Conservation (phyloP, 768 basidiomycete genomes). For the Suillus ampliporus region DNA sequence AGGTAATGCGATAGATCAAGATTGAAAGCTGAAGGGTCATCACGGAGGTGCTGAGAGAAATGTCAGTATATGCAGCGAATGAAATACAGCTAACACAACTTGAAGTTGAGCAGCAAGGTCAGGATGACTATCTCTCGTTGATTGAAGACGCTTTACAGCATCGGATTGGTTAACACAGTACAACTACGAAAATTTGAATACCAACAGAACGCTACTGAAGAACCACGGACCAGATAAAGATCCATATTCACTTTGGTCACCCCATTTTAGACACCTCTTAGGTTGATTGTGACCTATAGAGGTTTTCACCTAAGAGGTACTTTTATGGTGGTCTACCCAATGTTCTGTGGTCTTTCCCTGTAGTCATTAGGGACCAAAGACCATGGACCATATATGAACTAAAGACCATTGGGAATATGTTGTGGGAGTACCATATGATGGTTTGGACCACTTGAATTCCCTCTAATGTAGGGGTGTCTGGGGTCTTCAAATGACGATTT, state of each 20-base stretch:
- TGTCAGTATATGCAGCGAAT: no score
- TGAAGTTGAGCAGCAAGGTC: no score
- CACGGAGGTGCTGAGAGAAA: slow-evolving; percentile 77
- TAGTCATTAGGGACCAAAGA: background rate
- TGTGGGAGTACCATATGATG: background rate
- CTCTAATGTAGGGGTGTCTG: background rate
- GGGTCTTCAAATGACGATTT: background rate
- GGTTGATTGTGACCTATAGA: background rate
- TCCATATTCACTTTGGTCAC: slow-evolving; percentile 2
- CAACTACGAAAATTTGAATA: no score
- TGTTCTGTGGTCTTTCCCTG: slow-evolving; percentile 4
- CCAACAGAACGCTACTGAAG: no score
- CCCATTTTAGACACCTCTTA: slow-evolving; percentile 1
- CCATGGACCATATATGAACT: background rate
- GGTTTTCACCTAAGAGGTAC: slow-evolving; percentile 7
- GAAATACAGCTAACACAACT: no score
- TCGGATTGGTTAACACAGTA: no score
- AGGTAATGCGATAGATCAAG: slow-evolving; percentile 90
- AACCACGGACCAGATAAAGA: no score
- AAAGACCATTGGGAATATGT: background rate
- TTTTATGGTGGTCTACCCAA: background rate
- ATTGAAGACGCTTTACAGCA: no score
- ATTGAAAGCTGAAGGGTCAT: slow-evolving; percentile 77
- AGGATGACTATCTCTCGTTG: no score
- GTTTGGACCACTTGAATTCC: background rate